Percentiles rank a stretch among this genome's conserved stretches.
Evolutionary conservation across 192 early-diverging fungal genomes (phyloP).

Genomic region (Chytriomyces sp.): DNA sequence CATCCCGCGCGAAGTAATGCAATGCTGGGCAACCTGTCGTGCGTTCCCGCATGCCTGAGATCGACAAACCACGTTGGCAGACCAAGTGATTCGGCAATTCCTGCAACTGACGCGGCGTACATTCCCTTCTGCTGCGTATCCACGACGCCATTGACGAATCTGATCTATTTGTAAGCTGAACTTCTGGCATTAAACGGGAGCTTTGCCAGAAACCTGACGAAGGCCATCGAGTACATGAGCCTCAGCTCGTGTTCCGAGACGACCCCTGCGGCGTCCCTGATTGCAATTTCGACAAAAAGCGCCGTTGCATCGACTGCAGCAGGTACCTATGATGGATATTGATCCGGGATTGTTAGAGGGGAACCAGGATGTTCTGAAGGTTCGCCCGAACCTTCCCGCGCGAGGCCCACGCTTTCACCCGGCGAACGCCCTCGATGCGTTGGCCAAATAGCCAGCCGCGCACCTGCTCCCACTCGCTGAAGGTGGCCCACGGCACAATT

Average conservation of each 20-base stretch:
- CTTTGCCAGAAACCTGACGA: conserved; percentile 42
- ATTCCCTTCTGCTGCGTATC: conserved; percentile 51
- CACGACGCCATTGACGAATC: conserved; percentile 63
- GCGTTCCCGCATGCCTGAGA: conserved; percentile 57
- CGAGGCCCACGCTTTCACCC: conserved; percentile 73
- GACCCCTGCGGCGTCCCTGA: conserved; percentile 48
- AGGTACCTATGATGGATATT: conserved; percentile 31
- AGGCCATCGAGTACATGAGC: conserved; percentile 51
- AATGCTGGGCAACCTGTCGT: conserved; percentile 53
- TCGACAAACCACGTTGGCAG: conserved; percentile 64
- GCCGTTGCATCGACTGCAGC: conserved; percentile 68
- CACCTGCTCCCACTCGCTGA: conserved; percentile 62
- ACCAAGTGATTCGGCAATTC: conserved; percentile 53
- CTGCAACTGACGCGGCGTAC: conserved; percentile 48
- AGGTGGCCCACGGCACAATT: conserved; percentile 63
- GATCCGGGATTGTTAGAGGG: too few relatives aligned
- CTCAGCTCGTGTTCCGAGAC: conserved; percentile 55
- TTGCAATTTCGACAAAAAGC: conserved; percentile 58
- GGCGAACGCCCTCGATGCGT: conserved; percentile 28
- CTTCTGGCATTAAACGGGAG: neutral
- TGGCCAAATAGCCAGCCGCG: conserved; percentile 55
- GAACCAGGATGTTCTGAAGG: too few relatives aligned
- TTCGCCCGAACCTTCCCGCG: conserved; percentile 58
- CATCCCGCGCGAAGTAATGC: conserved; percentile 45
- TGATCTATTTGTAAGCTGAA: neutral